Conservation (phyloP, 2,329 filamentous ascomycete genomes). For the Cladorrhinum sp. region DNA sequence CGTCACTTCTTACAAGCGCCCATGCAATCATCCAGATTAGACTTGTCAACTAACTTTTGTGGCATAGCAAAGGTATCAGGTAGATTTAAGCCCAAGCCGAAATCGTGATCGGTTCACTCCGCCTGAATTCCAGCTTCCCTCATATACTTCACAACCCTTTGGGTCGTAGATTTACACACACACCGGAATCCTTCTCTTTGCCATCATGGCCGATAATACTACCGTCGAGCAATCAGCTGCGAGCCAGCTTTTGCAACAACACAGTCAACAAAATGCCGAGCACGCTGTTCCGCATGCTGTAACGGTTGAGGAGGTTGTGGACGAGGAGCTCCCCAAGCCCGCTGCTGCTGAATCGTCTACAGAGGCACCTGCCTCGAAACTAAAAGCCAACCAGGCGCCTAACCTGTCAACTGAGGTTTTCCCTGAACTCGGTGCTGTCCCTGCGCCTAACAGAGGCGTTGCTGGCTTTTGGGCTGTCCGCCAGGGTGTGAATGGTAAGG, state of each 20-base stretch:
- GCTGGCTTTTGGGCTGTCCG: constrained; percentile 77
- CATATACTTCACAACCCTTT: constrained; percentile 15
- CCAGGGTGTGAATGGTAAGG: constrained; percentile 50
- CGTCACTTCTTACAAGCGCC: not conserved
- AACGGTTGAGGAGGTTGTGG: constrained; percentile 76
- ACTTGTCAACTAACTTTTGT: not conserved
- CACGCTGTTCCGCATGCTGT: constrained; percentile 49
- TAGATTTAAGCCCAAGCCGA: not conserved
- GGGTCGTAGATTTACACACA: constrained; percentile 25
- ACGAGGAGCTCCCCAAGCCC: constrained; percentile 67
- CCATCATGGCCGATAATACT: constrained; percentile 34
- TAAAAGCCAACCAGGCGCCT: constrained; percentile 50
- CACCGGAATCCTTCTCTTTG: constrained; percentile 15
- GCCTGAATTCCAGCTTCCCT: not conserved
- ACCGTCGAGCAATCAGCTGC: constrained; percentile 50
- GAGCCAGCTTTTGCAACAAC: constrained; percentile 64
- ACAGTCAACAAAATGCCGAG: constrained; percentile 32
- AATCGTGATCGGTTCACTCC: not conserved
- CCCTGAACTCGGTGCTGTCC: constrained; percentile 77
- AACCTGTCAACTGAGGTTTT: constrained; percentile 85
- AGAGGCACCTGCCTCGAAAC: constrained; percentile 45
- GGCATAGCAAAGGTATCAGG: not conserved
- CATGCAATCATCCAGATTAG: not conserved
- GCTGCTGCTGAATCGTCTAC: constrained; percentile 28
- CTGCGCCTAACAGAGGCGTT: constrained; percentile 63